phyloP scores from a whole-genome alignment of 2,329 filamentous ascomycete species.

The Clonostachys byssicola region DNA sequence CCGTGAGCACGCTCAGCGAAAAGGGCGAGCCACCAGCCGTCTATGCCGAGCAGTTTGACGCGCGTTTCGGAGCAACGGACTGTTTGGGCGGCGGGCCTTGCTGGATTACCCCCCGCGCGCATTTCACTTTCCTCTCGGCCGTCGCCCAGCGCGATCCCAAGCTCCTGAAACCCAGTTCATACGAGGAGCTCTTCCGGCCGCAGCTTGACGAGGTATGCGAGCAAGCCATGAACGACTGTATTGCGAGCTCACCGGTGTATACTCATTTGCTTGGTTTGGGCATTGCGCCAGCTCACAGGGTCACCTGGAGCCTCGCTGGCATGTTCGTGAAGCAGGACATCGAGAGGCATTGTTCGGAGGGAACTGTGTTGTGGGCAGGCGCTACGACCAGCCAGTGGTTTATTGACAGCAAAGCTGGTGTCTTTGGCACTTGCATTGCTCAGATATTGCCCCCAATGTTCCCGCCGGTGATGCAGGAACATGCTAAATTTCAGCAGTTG shows the following conservation, averaged over 20 bases:
- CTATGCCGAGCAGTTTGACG: background rate
- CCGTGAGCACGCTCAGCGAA: background rate
- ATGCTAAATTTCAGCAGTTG: background rate
- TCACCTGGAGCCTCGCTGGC: background rate
- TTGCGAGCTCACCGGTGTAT: background rate
- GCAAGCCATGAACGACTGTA: constrained; percentile 1
- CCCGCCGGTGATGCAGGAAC: background rate
- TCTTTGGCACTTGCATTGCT: background rate
- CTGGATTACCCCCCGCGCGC: background rate
- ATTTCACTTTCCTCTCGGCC: constrained; percentile 2
- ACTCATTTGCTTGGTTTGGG: background rate
- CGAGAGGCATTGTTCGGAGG: background rate
- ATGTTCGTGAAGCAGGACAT: background rate
- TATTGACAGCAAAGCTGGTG: background rate
- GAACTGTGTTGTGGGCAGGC: background rate
- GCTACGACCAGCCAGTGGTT: background rate
- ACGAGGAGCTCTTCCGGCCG: constrained; percentile 3
- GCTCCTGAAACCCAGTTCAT: background rate
- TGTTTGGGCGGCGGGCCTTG: background rate
- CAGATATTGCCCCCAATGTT: background rate
- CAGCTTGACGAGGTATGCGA: constrained; percentile 2
- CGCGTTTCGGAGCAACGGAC: background rate
- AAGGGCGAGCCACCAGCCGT: background rate
- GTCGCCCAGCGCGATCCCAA: background rate
- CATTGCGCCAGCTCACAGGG: background rate